These are phyloP conservation scores for Solanum peruvianum DNA, from an alignment of 257 asterid genomes.

Conservation along the genomic window DNA sequence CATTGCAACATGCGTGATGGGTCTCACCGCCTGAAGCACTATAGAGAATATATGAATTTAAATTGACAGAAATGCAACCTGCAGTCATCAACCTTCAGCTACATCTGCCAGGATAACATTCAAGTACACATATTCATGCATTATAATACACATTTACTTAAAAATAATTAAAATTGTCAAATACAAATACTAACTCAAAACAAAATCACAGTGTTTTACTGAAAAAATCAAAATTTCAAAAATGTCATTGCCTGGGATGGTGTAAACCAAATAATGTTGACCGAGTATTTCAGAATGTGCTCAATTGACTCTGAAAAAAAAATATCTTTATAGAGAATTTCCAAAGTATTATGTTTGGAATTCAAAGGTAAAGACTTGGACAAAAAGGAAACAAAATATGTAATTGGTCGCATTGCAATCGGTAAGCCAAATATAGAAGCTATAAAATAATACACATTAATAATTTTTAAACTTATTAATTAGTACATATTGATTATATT, in stretches of 20 bases:
- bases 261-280: too few species aligned
- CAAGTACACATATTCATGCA: not conserved
- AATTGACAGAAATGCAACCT: not conserved
- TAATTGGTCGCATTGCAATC: not conserved
- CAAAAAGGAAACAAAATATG: too few species aligned
- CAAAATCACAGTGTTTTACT: not conserved
- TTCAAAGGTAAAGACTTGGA: not conserved
- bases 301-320: not conserved
- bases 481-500: too few species aligned
- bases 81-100: not conserved
- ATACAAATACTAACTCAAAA: not conserved
- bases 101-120: not conserved
- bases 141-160: too few species aligned
- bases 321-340: not conserved
- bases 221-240: too few species aligned
- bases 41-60: not conserved
- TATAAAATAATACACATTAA: not conserved
- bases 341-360: not conserved
- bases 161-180: too few species aligned
- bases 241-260: not conserved
- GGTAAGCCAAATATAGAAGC: too few species aligned
- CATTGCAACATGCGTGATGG: not conserved
- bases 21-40: not conserved
- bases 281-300: too few species aligned
- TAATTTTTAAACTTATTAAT: too few species aligned